Base-by-base conservation (phyloP, 176 grass and related monocot species). In the Otatea glauca region DNA sequence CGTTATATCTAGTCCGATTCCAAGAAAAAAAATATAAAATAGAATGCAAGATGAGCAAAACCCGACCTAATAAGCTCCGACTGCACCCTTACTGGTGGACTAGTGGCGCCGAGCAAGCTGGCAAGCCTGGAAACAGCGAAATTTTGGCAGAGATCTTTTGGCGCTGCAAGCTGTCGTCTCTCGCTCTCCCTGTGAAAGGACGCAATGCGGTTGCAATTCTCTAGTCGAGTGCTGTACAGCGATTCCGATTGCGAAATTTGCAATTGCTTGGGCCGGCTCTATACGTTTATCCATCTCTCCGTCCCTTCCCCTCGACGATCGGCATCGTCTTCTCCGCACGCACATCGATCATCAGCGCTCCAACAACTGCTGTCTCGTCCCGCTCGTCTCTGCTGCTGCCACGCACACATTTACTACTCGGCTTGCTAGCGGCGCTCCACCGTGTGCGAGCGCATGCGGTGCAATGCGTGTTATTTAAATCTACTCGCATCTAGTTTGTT, bases 121-220 rank as follows among this genome's bases (percentile, higher is more conserved):
- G 66, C 53, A 47, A 70, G 38, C 20, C 66, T 79, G 76, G 25
- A 71, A 79, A 25, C 54, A 86, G 67, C 67, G 23, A 73, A 76
- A 61, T 65, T 86, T 62, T 59, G 21, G 43, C 53, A 53, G 15
- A 34, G 51, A 54, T 20, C 51, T 20, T 5, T 20, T 55, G 51
- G 51, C 51, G 17, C 51, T 37, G 35, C 35, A 37, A 7, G 51
- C 51, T 20, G 5, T 2, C 35, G 35, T 29, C 16, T 54, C 51
- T 7, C 51, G 0, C 54, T 3, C 18, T 0, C 20, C 0, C 7
- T 62, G 15, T 49, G 75, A n/a, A 10, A 41, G 1, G 58, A 25
- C 25, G 4, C 1, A 61, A 12, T 24, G n/a, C 58, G 0, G 21
- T 0, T 24, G 58, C 1, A 37, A 37, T 37, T 37, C 35, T 37